Percentiles rank a stretch among this genome's conserved stretches.
Conservation (phyloP, 2,329 filamentous ascomycete genomes). For the Chaetomiaceae sp. region DNA sequence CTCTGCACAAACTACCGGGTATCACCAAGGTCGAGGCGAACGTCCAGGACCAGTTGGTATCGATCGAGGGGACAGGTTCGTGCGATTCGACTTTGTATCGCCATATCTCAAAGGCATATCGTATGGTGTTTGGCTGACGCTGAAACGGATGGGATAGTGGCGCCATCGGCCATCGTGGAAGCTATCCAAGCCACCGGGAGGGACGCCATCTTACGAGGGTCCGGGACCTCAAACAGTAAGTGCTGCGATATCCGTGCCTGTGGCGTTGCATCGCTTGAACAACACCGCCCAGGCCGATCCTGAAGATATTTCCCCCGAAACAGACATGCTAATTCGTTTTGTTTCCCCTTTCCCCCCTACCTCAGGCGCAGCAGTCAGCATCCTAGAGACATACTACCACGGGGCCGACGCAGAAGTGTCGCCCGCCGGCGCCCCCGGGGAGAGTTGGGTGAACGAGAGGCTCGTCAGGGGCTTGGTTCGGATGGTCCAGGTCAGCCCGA, state of each 20-base stretch:
- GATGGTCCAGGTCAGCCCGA: conserved; percentile 84
- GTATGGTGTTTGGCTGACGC: conserved; percentile 2
- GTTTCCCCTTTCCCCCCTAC: not conserved
- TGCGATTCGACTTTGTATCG: not conserved
- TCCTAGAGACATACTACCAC: conserved; percentile 77
- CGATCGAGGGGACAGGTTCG: conserved; percentile 75
- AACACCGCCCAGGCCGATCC: not conserved
- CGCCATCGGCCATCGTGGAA: conserved; percentile 82
- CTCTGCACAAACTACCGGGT: conserved; percentile 70
- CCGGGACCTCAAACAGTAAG: conserved; percentile 77
- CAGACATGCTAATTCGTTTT: conserved; percentile 2
- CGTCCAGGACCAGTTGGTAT: conserved; percentile 76
- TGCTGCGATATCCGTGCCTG: conserved; percentile 23
- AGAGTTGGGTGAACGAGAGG: conserved; percentile 34
- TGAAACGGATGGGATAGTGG: conserved; percentile 43
- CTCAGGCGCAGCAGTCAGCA: conserved; percentile 80
- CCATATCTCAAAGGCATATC: not conserved
- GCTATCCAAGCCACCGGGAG: conserved; percentile 86
- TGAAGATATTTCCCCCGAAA: not conserved
- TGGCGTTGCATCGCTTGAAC: not conserved
- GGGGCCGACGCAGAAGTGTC: conserved; percentile 34
- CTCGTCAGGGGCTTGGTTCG: conserved; percentile 80
- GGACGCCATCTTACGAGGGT: conserved; percentile 90
- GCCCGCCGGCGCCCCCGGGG: conserved; percentile 28
- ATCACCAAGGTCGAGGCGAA: conserved; percentile 79